A percentile compares a stretch with the other conserved stretches of the same genome.
These are phyloP conservation scores for Oenanthe javanica DNA, from an alignment of 140 eudicot species.

Conservation along the genomic window DNA sequence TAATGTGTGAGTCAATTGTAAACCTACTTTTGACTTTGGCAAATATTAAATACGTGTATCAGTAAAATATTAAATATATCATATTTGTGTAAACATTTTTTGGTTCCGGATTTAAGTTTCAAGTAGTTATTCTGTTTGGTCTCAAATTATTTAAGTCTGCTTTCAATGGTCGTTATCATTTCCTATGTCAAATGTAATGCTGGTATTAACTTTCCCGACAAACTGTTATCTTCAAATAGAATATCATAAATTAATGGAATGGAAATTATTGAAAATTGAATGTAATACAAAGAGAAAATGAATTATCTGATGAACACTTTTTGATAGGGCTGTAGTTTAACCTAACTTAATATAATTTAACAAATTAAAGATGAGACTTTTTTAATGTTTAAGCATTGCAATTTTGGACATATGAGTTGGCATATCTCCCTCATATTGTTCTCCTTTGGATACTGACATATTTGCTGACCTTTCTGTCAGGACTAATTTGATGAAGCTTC, in stretches of 20 bases:
- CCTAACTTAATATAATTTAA: not conserved
- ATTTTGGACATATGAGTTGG: not conserved
- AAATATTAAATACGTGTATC: not conserved
- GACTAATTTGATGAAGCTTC: slow-evolving; percentile 73
- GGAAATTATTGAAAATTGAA: not conserved
- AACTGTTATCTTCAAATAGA: not conserved
- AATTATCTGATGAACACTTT: not conserved
- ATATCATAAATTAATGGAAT: not conserved
- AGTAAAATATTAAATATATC: not conserved
- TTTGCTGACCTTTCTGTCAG: slow-evolving; percentile 17
- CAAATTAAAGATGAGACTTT: not conserved
- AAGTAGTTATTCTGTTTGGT: not conserved
- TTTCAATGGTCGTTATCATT: not conserved
- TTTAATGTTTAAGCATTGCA: not conserved
- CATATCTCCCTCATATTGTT: not conserved
- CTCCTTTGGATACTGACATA: not conserved
- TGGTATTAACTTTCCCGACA: not conserved
- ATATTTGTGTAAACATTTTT: too few species aligned
- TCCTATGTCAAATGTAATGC: not conserved
- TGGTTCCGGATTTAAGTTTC: not conserved
- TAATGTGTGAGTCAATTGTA: not conserved
- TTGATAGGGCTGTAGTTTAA: not conserved
- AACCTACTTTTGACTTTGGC: not conserved
- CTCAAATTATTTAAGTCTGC: not conserved
- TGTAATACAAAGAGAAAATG: not conserved